A percentile compares a stretch with the other conserved stretches of the same genome.
These are phyloP conservation scores for Zasmidium citrigriseum DNA, from an alignment of 2,329 filamentous ascomycete species.

Conservation along the genomic window DNA sequence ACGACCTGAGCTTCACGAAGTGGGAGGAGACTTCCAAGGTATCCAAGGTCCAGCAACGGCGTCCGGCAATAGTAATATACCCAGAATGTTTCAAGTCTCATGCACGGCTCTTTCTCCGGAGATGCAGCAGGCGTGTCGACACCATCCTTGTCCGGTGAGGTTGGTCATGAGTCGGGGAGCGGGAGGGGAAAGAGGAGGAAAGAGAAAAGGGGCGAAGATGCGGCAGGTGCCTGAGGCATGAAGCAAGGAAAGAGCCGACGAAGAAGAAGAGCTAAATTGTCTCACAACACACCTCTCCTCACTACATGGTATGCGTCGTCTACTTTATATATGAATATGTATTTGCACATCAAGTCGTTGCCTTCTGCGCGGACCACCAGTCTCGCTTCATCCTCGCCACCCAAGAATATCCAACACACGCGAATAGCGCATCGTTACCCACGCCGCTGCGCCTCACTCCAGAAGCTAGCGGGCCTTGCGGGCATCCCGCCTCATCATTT, in stretches of 20 bases:
- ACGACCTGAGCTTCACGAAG: neutral
- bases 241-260: neutral
- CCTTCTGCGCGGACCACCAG: neutral
- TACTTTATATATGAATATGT: neutral
- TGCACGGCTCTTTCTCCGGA: neutral
- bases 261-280: too few relatives aligned
- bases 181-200: neutral
- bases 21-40: neutral
- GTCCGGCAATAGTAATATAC: neutral
- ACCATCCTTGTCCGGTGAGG: neutral
- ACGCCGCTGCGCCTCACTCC: conserved; percentile 1
- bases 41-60: neutral
- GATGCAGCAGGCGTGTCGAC: neutral
- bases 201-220: neutral
- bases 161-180: neutral
- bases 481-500: neutral
- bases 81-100: neutral
- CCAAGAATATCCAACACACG: neutral
- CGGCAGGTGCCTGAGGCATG: neutral
- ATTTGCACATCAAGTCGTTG: neutral
- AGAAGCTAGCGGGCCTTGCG: neutral
- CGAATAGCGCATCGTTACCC: neutral
- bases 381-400: neutral
- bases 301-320: neutral
- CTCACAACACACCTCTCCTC: too few relatives aligned